Percentiles rank a stretch among this genome's conserved stretches.
Conservation (phyloP, 169 alveolate genomes). For the Babesia divergens region DNA sequence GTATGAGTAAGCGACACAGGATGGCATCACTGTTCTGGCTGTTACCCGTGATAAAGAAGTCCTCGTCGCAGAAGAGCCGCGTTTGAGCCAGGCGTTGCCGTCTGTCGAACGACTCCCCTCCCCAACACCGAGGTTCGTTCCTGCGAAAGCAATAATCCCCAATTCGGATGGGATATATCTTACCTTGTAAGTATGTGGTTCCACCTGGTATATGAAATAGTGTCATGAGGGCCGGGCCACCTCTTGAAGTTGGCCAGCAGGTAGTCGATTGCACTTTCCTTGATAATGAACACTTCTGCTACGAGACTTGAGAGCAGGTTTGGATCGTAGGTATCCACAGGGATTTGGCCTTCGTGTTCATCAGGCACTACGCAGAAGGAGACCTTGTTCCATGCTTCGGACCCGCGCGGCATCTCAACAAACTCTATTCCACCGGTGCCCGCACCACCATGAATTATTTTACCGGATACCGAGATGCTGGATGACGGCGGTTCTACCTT, state of each 20-base stretch:
- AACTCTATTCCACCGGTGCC: constrained; percentile 81
- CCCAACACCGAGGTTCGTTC: constrained; percentile 69
- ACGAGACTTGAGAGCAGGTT: constrained; percentile 65
- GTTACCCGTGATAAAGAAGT: constrained; percentile 62
- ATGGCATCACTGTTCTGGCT: constrained; percentile 28
- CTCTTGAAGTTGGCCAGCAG: constrained; percentile 64
- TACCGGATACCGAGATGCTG: constrained; percentile 71
- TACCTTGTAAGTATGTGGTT: constrained; percentile 12
- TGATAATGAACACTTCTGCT: constrained; percentile 74
- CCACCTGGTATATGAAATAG: constrained; percentile 63
- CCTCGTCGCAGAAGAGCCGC: constrained; percentile 72
- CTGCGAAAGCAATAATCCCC: constrained; percentile 5
- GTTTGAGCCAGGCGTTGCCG: constrained; percentile 76
- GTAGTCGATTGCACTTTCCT: constrained; percentile 74
- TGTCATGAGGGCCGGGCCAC: constrained; percentile 78
- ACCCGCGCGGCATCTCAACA: constrained; percentile 69
- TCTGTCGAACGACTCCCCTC: constrained; percentile 64
- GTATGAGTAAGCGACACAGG: constrained; percentile 60
- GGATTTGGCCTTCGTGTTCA: constrained; percentile 62
- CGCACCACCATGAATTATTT: constrained; percentile 70
- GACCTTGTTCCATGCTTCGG: constrained; percentile 72
- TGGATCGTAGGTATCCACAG: constrained; percentile 56
- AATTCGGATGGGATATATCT: neutral
- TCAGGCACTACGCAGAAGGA: constrained; percentile 75
- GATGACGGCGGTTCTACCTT: constrained; percentile 68